Evolutionary conservation across 2,329 filamentous ascomycete species (phyloP).

Genomic region (Colletotrichum gigasporum): DNA sequence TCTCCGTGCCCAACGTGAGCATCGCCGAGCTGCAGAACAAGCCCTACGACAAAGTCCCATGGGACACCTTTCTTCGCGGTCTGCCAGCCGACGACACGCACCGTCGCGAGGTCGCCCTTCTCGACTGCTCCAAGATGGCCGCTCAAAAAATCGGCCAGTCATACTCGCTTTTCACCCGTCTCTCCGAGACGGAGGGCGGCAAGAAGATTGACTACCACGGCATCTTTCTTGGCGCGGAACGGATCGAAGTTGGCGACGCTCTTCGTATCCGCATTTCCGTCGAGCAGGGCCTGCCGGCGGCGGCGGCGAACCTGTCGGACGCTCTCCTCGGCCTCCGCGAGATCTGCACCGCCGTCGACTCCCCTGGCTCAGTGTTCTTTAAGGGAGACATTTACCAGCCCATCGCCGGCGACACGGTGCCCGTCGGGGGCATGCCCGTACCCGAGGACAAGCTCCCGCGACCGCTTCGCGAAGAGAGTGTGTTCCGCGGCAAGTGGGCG

Average conservation of each 20-base stretch:
- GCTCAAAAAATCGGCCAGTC: constrained; percentile 59
- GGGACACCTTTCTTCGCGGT: constrained; percentile 45
- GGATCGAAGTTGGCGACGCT: constrained; percentile 56
- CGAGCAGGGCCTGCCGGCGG: constrained; percentile 37
- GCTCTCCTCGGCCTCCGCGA: constrained; percentile 49
- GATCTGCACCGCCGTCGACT: constrained; percentile 48
- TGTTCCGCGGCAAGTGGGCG: constrained; percentile 49
- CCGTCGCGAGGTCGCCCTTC: constrained; percentile 51
- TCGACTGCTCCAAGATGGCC: constrained; percentile 62
- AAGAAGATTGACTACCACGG: constrained; percentile 53
- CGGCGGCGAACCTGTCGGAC: constrained; percentile 36
- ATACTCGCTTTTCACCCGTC: constrained; percentile 57
- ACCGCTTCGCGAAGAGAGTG: constrained; percentile 50
- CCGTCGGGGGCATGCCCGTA: constrained; percentile 36
- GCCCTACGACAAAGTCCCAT: constrained; percentile 52
- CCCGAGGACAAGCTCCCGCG: constrained; percentile 49
- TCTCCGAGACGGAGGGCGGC: constrained; percentile 40
- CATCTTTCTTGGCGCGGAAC: constrained; percentile 61
- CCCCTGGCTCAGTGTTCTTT: constrained; percentile 49
- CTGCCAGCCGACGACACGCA: constrained; percentile 46
- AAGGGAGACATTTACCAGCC: constrained; percentile 51
- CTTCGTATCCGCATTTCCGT: constrained; percentile 55
- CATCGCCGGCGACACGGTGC: constrained; percentile 37
- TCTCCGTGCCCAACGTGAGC: constrained; percentile 56
- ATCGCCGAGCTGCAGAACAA: constrained; percentile 50